Conservation (phyloP, 495 filamentous ascomycete species). For the Podospora appendiculata region DNA sequence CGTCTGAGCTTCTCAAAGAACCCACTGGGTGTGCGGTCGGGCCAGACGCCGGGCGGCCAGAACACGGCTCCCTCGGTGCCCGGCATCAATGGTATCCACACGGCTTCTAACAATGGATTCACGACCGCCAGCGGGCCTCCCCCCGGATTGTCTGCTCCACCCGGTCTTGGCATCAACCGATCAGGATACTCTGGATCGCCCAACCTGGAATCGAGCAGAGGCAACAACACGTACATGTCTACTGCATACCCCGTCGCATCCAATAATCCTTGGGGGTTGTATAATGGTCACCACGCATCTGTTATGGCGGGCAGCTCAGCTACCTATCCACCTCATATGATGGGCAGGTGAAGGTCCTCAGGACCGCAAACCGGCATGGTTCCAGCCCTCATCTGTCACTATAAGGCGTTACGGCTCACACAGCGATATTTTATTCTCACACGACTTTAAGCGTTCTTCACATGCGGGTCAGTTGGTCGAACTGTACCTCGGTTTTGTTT, state of each 20-base stretch:
- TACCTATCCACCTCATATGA: slow-evolving; percentile 20
- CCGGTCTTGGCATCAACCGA: slow-evolving; percentile 49
- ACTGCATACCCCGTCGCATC: slow-evolving; percentile 10
- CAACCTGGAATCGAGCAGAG: slow-evolving; percentile 5
- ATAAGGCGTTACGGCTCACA: too few species aligned
- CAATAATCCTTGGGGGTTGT: slow-evolving; percentile 20
- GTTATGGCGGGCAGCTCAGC: slow-evolving; percentile 13
- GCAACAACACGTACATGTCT: slow-evolving; percentile 10
- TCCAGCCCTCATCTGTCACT: background rate
- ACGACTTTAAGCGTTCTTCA: too few species aligned
- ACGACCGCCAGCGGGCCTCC: slow-evolving; percentile 68
- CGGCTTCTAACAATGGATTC: slow-evolving; percentile 46
- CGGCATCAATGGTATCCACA: slow-evolving; percentile 36
- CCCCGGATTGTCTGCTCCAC: slow-evolving; percentile 62
- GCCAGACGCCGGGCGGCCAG: slow-evolving; percentile 42
- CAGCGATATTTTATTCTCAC: too few species aligned
- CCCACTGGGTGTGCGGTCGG: slow-evolving; percentile 83
- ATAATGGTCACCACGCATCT: slow-evolving; percentile 7
- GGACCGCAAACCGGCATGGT: background rate
- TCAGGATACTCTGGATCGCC: slow-evolving; percentile 19
- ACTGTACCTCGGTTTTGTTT: too few species aligned
- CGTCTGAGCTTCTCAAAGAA: slow-evolving; percentile 99
- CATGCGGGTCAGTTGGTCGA: too few species aligned
- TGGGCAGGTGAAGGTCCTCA: slow-evolving; percentile 16
- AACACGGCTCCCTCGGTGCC: slow-evolving; percentile 40